These are phyloP conservation scores for Fusarium longipes DNA, from an alignment of 2,329 filamentous ascomycete genomes.

Conservation along the genomic window DNA sequence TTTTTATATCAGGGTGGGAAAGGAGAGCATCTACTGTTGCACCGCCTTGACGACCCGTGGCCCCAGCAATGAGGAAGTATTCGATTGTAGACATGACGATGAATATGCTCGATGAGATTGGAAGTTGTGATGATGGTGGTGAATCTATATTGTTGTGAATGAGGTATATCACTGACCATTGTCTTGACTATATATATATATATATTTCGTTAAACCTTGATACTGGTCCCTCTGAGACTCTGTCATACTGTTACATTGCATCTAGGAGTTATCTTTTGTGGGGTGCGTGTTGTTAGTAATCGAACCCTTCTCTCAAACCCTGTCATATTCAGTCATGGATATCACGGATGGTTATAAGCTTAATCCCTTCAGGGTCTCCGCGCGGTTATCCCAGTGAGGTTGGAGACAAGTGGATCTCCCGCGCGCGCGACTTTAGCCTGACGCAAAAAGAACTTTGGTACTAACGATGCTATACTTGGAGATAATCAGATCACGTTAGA, in stretches of 20 bases:
- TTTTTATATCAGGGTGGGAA: slow-evolving; percentile 51
- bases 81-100: slow-evolving; percentile 12
- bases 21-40: slow-evolving; percentile 45
- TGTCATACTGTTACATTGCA: background rate
- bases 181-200: slow-evolving; percentile 6
- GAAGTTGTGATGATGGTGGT: background rate
- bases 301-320: background rate
- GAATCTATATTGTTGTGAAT: background rate
- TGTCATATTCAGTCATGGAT: background rate
- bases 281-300: background rate
- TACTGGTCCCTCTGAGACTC: too few species aligned
- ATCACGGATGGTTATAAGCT: too few species aligned
- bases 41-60: slow-evolving; percentile 49
- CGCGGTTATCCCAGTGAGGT: background rate
- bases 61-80: slow-evolving; percentile 44
- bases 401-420: background rate
- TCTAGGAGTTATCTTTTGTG: background rate
- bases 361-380: slow-evolving; percentile 1
- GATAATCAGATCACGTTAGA: background rate
- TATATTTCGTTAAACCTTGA: background rate
- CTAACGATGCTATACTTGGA: background rate
- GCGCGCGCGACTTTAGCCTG: background rate
- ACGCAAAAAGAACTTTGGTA: background rate
- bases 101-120: background rate
- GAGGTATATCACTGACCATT: background rate